phyloP scores from a whole-genome alignment of 2,329 filamentous ascomycete genomes.

The Beauveria sp. region DNA sequence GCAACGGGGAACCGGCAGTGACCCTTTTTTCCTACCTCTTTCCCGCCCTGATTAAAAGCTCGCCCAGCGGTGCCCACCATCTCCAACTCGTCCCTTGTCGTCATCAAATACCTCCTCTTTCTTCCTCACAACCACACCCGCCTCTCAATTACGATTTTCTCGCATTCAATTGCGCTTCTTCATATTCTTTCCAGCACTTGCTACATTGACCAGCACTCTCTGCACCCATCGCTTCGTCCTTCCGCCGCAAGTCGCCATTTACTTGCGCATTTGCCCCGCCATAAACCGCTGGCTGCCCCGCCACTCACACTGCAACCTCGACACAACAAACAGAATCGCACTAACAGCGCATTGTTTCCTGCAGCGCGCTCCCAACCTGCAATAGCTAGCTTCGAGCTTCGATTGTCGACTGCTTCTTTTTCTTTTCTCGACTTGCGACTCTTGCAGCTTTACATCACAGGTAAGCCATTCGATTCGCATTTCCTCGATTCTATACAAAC shows the following conservation, averaged over 20 bases:
- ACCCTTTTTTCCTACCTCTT: not conserved
- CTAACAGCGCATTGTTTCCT: constrained; percentile 1
- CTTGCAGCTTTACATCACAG: not conserved
- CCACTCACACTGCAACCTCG: not conserved
- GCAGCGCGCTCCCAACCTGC: not conserved
- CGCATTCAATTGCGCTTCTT: not conserved
- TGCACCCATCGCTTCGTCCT: not conserved
- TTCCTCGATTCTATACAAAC: not conserved
- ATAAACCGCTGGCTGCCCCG: not conserved
- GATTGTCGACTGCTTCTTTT: not conserved
- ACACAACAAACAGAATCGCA: constrained; percentile 1
- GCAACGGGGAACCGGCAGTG: not conserved
- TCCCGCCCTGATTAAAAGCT: not conserved
- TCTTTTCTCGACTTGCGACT: not conserved
- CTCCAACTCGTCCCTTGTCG: constrained; percentile 4
- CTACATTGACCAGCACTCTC: not conserved
- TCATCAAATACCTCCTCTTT: not conserved
- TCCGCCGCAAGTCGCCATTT: not conserved
- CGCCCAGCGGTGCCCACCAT: not conserved
- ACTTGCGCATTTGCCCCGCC: constrained; percentile 3
- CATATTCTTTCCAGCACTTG: not conserved
- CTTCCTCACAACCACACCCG: not conserved
- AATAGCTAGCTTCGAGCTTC: not conserved
- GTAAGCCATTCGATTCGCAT: not conserved
- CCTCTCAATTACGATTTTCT: not conserved